Evolutionary conservation across 805 yeast genomes (phyloP), one percentile per base, ranked within the genome.

Genomic region (Candida namnaoensis): DNA sequence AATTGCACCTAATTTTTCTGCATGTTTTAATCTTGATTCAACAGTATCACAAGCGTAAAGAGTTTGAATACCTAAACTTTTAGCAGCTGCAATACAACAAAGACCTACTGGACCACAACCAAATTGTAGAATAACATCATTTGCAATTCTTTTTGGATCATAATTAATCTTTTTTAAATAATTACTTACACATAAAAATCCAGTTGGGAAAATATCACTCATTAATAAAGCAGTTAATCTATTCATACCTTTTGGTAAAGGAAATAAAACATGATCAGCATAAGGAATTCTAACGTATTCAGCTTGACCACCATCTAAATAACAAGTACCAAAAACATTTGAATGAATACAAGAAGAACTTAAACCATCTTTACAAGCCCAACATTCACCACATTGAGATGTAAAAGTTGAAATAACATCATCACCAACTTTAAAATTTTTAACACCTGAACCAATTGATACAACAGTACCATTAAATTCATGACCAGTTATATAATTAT

Each of bases 31-130:
- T 53, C 83, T 78, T 43, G 68, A 64, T 47, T 80, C 81, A 44
- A 79, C 71, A 34, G 82, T 68, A 58, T 84, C 95, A 35, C 81
- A 76, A 42, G 82, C 69, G 49, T 79, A 66, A 41, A 84, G 72
- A 10, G 71, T 67, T 28, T 78, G 64, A n/a, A 88, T 87, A 11
- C 91, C 91, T 51, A 74, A 77, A 23, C 82, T 79, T 50, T 70
- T 73, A 32, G 87, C 87, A 27, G 77, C 84, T 34, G 80, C 78
- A 35, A 84, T 80, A 48, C 78, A 72, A 45, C 83, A 71, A 34
- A 83, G 62, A 9, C 95, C 95, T 43, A 85, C 85, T 9, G 93
- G 91, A 8, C 84, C 84, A 9, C 78, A 71, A 1, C 83, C 84
- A 5, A 78, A 51, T 45, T 75, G 80, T 37, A 77, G 62, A 5